phyloP scores from a whole-genome alignment of 2,329 filamentous ascomycete species.

The Epichloe uncinata region DNA sequence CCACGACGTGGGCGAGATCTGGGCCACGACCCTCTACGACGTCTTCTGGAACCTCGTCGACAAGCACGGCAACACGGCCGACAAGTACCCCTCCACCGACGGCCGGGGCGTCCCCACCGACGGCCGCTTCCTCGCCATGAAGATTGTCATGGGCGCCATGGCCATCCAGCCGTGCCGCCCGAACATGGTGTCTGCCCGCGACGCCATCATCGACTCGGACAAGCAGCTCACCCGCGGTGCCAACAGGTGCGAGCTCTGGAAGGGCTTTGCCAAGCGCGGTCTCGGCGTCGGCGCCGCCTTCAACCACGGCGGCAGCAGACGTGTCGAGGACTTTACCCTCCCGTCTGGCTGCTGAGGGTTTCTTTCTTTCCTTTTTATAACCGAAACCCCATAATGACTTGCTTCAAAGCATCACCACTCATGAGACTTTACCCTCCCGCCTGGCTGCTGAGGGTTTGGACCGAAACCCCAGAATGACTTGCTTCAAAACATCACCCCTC shows the following conservation, averaged over 20 bases:
- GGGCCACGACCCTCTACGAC: conserved; percentile 41
- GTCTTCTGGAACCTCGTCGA: conserved; percentile 45
- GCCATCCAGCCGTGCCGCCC: too few species aligned
- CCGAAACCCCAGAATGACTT: too few species aligned
- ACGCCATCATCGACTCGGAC: too few species aligned
- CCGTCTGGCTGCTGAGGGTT: conserved; percentile 14
- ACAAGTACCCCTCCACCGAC: conserved; percentile 19
- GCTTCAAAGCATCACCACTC: too few species aligned
- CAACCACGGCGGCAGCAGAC: conserved; percentile 6
- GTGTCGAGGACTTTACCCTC: conserved; percentile 19
- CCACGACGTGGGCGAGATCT: conserved; percentile 37
- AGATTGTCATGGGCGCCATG: background rate
- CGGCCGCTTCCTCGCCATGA: conserved; percentile 15
- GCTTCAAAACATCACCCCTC: too few species aligned
- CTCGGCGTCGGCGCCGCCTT: too few species aligned
- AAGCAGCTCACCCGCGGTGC: conserved; percentile 14
- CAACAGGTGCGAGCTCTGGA: conserved; percentile 32
- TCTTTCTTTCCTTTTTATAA: too few species aligned
- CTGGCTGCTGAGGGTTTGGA: too few species aligned
- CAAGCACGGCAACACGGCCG: conserved; percentile 37
- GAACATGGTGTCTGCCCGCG: too few species aligned
- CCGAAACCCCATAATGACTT: too few species aligned
- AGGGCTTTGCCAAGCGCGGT: conserved; percentile 22
- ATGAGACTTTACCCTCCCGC: too few species aligned
- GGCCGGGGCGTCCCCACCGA: too few species aligned